These are phyloP conservation scores for Cercospora sp. DNA, from an alignment of 2,329 filamentous ascomycete genomes.

Conservation along the genomic window DNA sequence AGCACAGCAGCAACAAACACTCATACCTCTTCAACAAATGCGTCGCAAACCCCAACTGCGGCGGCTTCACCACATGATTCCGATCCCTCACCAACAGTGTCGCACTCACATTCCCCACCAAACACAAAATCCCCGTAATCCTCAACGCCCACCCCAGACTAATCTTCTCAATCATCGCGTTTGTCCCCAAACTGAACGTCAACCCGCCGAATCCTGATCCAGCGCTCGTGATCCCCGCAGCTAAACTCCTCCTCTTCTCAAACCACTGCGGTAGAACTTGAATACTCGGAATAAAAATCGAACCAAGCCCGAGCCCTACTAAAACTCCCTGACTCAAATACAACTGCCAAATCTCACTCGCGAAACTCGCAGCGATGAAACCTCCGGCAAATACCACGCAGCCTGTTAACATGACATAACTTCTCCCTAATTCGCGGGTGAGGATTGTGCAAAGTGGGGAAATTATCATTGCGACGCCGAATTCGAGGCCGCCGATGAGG, in stretches of 20 bases:
- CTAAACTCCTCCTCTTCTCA: conserved; percentile 41
- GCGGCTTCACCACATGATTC: conserved; percentile 38
- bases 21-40: conserved; percentile 41
- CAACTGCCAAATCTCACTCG: conserved; percentile 43
- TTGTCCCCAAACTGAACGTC: conserved; percentile 40
- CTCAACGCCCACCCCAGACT: conserved; percentile 46
- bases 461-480: conserved; percentile 41
- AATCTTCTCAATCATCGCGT: conserved; percentile 42
- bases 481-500: conserved; percentile 45
- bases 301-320: conserved; percentile 45
- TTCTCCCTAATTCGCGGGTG: conserved; percentile 32
- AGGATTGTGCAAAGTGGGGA: conserved; percentile 39
- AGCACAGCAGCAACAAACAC: conserved; percentile 43
- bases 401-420: conserved; percentile 38
- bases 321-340: conserved; percentile 45
- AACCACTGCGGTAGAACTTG: conserved; percentile 49
- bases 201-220: conserved; percentile 47
- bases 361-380: conserved; percentile 43
- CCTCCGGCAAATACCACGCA: conserved; percentile 39
- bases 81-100: conserved; percentile 39
- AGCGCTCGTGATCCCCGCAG: conserved; percentile 43
- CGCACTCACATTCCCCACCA: conserved; percentile 36
- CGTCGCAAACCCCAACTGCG: conserved; percentile 40
- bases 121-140: conserved; percentile 40
- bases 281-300: conserved; percentile 44